phyloP scores from a whole-genome alignment of 2,329 filamentous ascomycete genomes.

The Aureobasidium sp. region DNA sequence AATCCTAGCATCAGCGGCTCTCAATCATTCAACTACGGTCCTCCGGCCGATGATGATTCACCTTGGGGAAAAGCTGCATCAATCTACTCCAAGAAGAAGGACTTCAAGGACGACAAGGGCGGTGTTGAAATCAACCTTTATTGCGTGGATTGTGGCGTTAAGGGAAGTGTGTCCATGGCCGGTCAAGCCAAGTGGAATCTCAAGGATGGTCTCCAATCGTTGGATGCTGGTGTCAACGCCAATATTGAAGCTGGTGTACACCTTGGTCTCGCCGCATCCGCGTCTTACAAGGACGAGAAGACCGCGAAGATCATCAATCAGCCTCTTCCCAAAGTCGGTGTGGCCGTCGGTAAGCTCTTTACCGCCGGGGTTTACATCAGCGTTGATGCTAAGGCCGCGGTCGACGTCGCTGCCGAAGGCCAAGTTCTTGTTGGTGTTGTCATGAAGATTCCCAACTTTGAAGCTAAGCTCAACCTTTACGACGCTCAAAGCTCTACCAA shows the following conservation, averaged over 20 bases:
- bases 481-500: not conserved
- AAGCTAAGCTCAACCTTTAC: slow-evolving; percentile 8
- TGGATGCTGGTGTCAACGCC: slow-evolving; percentile 6
- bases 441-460: slow-evolving; percentile 19
- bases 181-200: slow-evolving; percentile 17
- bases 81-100: slow-evolving; percentile 9
- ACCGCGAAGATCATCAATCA: not conserved
- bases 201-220: slow-evolving; percentile 3
- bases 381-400: slow-evolving; percentile 9
- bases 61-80: slow-evolving; percentile 16
- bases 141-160: slow-evolving; percentile 17
- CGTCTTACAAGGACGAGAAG: slow-evolving; percentile 3
- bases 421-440: slow-evolving; percentile 11
- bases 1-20: slow-evolving; percentile 6
- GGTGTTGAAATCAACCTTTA: slow-evolving; percentile 5
- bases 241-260: slow-evolving; percentile 12
- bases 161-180: slow-evolving; percentile 4
- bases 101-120: not conserved
- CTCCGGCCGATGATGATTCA: slow-evolving; percentile 5
- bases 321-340: slow-evolving; percentile 14
- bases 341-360: slow-evolving; percentile 2
- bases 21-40: slow-evolving; percentile 1
- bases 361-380: slow-evolving; percentile 5
- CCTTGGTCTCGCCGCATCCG: slow-evolving; percentile 7
- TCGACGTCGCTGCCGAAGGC: not conserved